phyloP scores from a whole-genome alignment of 2,329 filamentous ascomycete species.

The Colletotrichum sp. region DNA sequence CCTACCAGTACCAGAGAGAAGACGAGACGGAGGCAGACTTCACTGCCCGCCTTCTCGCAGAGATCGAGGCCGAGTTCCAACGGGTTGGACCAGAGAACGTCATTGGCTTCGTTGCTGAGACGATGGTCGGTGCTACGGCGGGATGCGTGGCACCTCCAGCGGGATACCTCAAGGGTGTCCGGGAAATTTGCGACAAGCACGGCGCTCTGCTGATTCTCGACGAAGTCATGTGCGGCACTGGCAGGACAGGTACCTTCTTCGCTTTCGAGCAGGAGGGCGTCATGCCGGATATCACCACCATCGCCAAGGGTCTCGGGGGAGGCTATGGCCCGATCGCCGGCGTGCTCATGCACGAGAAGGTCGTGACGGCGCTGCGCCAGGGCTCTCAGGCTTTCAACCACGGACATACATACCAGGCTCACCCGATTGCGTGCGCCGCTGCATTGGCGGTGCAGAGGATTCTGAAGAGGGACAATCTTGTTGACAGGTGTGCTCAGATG shows the following conservation, averaged over 20 bases:
- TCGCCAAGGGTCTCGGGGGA: constrained; percentile 64
- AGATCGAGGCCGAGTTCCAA: constrained; percentile 53
- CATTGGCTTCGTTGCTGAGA: constrained; percentile 55
- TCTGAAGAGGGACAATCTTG: constrained; percentile 35
- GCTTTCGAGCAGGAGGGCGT: constrained; percentile 64
- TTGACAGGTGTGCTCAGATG: constrained; percentile 34
- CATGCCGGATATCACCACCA: constrained; percentile 60
- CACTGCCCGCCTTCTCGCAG: constrained; percentile 41
- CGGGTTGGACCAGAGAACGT: constrained; percentile 50
- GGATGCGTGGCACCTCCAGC: constrained; percentile 55
- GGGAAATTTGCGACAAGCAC: constrained; percentile 58
- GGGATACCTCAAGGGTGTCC: constrained; percentile 61
- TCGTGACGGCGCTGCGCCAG: constrained; percentile 52
- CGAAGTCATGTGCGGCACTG: constrained; percentile 74
- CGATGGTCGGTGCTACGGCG: constrained; percentile 52
- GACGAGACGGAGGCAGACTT: constrained; percentile 45
- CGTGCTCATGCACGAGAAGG: constrained; percentile 54
- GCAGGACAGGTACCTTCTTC: constrained; percentile 65
- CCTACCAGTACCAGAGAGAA: constrained; percentile 37
- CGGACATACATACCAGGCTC: constrained; percentile 31
- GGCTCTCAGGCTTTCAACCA: constrained; percentile 41
- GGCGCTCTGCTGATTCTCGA: constrained; percentile 62
- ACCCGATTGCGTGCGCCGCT: constrained; percentile 30
- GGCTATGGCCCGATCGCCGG: constrained; percentile 63
- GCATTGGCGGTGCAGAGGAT: constrained; percentile 36